Percentiles rank a stretch among this genome's conserved stretches.
Conservation (phyloP, 192 early-diverging fungal genomes). For the Spinellus fusiger region DNA sequence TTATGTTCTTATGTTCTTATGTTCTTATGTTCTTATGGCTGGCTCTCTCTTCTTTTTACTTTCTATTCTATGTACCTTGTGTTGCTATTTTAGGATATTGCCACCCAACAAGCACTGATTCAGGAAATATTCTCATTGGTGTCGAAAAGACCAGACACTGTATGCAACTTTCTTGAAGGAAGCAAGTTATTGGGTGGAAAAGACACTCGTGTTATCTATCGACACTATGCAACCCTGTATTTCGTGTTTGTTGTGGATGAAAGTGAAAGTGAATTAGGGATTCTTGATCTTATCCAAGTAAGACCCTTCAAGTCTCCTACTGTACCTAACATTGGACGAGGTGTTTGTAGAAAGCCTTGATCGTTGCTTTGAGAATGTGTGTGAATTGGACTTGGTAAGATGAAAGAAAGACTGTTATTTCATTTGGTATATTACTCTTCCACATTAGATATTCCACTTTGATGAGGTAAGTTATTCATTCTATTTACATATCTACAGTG, state of each 20-base stretch:
- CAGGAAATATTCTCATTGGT: constrained; percentile 87
- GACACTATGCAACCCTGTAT: constrained; percentile 96
- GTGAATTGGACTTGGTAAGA: constrained; percentile 89
- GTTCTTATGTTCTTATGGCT: neutral
- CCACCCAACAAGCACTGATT: constrained; percentile 77
- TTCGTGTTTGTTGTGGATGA: constrained; percentile 97
- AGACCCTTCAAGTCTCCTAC: neutral
- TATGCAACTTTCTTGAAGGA: constrained; percentile 90
- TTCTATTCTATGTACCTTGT: neutral
- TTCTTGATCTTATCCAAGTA: constrained; percentile 92
- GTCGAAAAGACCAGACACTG: constrained; percentile 76
- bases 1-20: too few species aligned
- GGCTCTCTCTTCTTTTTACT: neutral
- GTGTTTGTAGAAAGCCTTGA: constrained; percentile 97
- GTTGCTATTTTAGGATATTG: constrained; percentile 57
- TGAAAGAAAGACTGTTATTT: neutral
- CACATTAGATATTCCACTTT: constrained; percentile 78
- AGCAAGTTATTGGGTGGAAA: constrained; percentile 72
- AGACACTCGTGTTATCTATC: constrained; percentile 89
- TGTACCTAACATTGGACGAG: constrained; percentile 24
- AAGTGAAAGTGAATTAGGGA: constrained; percentile 94
- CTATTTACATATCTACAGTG: neutral
- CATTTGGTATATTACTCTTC: neutral
- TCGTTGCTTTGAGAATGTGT: constrained; percentile 90
- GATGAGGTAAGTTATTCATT: constrained; percentile 53